Conservation (phyloP, 2,329 filamentous ascomycete species). For the Epichloe typhina region DNA sequence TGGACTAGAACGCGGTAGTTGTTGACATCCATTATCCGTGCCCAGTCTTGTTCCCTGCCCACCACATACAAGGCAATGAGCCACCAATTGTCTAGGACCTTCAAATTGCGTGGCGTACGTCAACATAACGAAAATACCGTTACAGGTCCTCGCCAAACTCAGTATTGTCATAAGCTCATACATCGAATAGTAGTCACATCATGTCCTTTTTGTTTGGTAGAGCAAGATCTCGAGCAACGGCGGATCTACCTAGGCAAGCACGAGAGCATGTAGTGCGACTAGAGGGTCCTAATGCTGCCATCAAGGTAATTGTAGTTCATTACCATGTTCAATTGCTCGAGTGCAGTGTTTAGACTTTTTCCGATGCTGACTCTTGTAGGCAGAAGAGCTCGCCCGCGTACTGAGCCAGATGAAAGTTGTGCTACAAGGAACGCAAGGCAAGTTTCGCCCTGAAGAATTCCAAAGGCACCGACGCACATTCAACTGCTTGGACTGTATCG, state of each 20-base stretch:
- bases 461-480: neutral
- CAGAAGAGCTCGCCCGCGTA: slow-evolving; percentile 76
- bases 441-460: slow-evolving; percentile 8
- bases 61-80: neutral
- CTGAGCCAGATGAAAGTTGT: slow-evolving; percentile 85
- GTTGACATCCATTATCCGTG: neutral
- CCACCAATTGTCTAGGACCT: neutral
- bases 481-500: too few relatives aligned
- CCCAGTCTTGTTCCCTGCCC: neutral
- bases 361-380: slow-evolving; percentile 32
- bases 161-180: neutral
- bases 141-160: neutral
- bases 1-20: neutral
- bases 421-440: slow-evolving; percentile 87
- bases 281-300: slow-evolving; percentile 32
- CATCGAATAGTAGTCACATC: neutral
- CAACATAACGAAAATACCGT: neutral
- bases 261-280: slow-evolving; percentile 40
- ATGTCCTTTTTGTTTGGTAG: slow-evolving; percentile 47
- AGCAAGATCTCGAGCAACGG: slow-evolving; percentile 35
- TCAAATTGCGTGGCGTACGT: neutral
- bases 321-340: neutral
- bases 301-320: slow-evolving; percentile 26
- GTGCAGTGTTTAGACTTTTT: neutral
- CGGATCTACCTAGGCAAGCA: slow-evolving; percentile 43